Evolutionary conservation across 139 green algal species (phyloP).

Genomic region (Choricystis sp.): DNA sequence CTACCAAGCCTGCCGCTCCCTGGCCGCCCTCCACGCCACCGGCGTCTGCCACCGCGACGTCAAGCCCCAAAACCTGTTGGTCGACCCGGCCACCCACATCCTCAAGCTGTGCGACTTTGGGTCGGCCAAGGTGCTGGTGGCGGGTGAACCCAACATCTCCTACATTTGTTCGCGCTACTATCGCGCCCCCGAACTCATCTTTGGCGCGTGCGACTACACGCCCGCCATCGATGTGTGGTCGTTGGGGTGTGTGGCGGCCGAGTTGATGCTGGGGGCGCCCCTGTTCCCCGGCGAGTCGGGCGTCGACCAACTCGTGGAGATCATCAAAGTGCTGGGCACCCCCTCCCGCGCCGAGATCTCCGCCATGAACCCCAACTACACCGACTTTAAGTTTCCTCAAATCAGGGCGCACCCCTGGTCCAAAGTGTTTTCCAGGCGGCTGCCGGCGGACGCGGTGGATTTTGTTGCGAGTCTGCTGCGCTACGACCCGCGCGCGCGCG

Average conservation of each 20-base stretch:
- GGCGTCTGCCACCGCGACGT: constrained; percentile 91
- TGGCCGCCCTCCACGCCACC: constrained; percentile 63
- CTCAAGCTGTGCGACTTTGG: constrained; percentile 99
- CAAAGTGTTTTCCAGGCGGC: constrained; percentile 79
- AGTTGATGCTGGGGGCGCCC: constrained; percentile 88
- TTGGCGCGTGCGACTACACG: constrained; percentile 96
- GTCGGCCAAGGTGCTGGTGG: constrained; percentile 81
- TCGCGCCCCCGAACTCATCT: constrained; percentile 96
- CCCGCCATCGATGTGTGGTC: constrained; percentile 93
- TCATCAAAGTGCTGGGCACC: constrained; percentile 98
- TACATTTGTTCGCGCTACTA: constrained; percentile 99
- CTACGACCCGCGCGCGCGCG: constrained; percentile 69
- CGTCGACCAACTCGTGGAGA: constrained; percentile 99
- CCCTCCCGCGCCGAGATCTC: constrained; percentile 89
- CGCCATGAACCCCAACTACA: constrained; percentile 99
- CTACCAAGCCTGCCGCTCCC: constrained; percentile 74
- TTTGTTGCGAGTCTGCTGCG: constrained; percentile 80
- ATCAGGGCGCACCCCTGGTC: constrained; percentile 51
- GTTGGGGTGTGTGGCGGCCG: constrained; percentile 93
- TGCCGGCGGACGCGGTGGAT: constrained; percentile 63
- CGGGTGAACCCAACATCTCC: constrained; percentile 95
- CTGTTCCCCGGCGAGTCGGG: constrained; percentile 83
- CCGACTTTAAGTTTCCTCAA: constrained; percentile 92
- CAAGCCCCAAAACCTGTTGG: constrained; percentile 92
- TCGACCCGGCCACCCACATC: constrained; percentile 79